These are phyloP conservation scores for Leccinum huronense DNA, from an alignment of 1,284 basidiomycete genomes.

Conservation along the genomic window DNA sequence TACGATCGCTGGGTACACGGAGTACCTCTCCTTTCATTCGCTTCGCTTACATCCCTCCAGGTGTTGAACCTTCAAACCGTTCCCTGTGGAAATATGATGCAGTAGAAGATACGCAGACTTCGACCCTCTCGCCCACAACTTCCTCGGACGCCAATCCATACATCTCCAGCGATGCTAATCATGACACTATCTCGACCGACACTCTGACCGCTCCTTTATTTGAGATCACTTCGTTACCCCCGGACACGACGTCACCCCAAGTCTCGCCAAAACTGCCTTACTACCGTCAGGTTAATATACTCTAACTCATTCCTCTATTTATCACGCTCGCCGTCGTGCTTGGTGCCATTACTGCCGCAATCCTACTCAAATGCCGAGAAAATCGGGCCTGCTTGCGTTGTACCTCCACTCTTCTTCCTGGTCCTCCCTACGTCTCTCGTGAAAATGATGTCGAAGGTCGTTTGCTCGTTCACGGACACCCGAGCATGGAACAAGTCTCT, in stretches of 20 bases:
- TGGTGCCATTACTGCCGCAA: constrained; percentile 32
- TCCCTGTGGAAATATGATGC: constrained; percentile 4
- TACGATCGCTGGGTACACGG: constrained; percentile 17
- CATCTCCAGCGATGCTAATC: not conserved
- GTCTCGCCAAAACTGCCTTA: constrained; percentile 27
- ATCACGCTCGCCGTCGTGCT: constrained; percentile 37
- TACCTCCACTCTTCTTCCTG: constrained; percentile 33
- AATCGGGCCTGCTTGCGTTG: constrained; percentile 8
- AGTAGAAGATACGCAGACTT: constrained; percentile 7
- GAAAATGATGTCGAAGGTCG: constrained; percentile 20
- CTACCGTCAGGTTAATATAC: constrained; percentile 31
- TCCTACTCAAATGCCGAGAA: constrained; percentile 25
- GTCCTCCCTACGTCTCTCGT: constrained; percentile 40
- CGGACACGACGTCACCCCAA: constrained; percentile 28
- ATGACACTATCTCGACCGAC: constrained; percentile 4
- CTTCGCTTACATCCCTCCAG: constrained; percentile 16
- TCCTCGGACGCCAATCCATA: not conserved
- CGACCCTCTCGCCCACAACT: constrained; percentile 2
- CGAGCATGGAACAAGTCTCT: constrained; percentile 29
- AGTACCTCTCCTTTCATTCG: constrained; percentile 4
- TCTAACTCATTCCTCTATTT: constrained; percentile 44
- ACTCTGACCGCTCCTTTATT: constrained; percentile 18
- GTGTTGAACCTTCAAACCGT: constrained; percentile 10
- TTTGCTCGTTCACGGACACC: constrained; percentile 13
- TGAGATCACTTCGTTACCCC: constrained; percentile 43